Percentiles rank a stretch among this genome's conserved stretches.
These are phyloP conservation scores for Phyllostachys edulis DNA, from an alignment of 176 grass and related monocot genomes.

Conservation along the genomic window DNA sequence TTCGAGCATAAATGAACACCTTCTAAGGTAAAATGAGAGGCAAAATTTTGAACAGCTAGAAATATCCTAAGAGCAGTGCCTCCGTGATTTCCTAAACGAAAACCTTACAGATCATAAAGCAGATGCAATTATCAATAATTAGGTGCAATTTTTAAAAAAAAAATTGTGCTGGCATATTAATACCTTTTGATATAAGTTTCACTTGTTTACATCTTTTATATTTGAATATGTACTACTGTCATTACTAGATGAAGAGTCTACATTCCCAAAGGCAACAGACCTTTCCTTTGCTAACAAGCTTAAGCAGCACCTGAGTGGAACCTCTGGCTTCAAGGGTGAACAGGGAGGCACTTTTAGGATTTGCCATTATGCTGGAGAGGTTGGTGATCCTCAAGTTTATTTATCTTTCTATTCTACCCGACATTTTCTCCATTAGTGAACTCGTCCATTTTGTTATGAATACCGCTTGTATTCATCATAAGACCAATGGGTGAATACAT, in stretches of 20 bases:
- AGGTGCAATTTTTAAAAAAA: conserved; percentile 10
- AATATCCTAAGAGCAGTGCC: background rate
- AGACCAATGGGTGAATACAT: too few species aligned
- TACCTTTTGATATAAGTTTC: conserved; percentile 2
- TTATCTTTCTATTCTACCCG: conserved; percentile 24
- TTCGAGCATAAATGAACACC: background rate
- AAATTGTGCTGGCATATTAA: background rate
- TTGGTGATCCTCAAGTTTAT: conserved; percentile 37
- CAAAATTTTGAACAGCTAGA: conserved; percentile 3
- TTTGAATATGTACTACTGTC: conserved; percentile 45
- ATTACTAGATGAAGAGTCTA: conserved; percentile 92
- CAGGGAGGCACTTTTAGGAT: conserved; percentile 64
- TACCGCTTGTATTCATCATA: too few species aligned
- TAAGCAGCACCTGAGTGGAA: conserved; percentile 67
- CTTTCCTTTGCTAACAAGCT: conserved; percentile 85
- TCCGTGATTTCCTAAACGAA: conserved; percentile 20
- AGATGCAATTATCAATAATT: background rate
- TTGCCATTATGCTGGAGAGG: conserved; percentile 96
- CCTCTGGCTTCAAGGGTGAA: conserved; percentile 69
- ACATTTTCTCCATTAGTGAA: background rate
- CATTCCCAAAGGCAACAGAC: conserved; percentile 83
- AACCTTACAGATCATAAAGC: background rate
- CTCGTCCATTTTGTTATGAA: conserved; percentile 22
- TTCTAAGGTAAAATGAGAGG: background rate
- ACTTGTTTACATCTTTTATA: conserved; percentile 27